Conservation (phyloP, 2,329 filamentous ascomycete species). For the Microdochium bolleyi region DNA sequence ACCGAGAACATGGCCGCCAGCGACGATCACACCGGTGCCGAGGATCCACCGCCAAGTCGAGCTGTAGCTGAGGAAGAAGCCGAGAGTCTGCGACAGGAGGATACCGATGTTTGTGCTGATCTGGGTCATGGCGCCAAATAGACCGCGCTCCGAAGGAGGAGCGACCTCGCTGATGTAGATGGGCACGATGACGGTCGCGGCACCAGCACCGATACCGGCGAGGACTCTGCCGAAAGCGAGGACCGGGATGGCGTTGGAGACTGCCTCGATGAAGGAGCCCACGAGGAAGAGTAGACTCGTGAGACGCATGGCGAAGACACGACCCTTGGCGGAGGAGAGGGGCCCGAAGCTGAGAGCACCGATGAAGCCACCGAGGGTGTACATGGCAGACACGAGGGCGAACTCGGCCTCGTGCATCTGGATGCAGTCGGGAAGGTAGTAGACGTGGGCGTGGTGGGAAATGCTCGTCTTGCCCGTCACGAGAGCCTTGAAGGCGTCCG, state of each 20-base stretch:
- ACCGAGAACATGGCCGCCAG: conserved; percentile 56
- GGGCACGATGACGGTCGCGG: conserved; percentile 85
- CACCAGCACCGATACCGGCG: conserved; percentile 77
- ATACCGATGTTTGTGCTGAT: conserved; percentile 93
- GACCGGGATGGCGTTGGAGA: conserved; percentile 58
- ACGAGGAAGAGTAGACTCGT: conserved; percentile 69
- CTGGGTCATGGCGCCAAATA: conserved; percentile 82
- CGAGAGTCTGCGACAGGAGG: conserved; percentile 71
- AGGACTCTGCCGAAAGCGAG: conserved; percentile 71
- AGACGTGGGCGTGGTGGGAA: conserved; percentile 12
- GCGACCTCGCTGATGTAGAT: conserved; percentile 92
- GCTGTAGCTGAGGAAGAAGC: conserved; percentile 78
- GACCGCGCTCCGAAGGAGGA: conserved; percentile 63
- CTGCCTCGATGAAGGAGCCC: conserved; percentile 68
- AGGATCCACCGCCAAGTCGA: conserved; percentile 80
- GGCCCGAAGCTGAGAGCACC: conserved; percentile 78
- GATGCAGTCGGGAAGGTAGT: conserved; percentile 66
- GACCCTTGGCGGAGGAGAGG: conserved; percentile 68
- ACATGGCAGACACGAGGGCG: conserved; percentile 81
- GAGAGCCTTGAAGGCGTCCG: conserved; percentile 15
- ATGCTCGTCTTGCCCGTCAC: conserved; percentile 10
- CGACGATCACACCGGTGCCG: conserved; percentile 62
- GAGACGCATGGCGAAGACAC: conserved; percentile 67
- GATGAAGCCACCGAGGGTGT: conserved; percentile 79
- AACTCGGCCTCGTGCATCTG: conserved; percentile 78